phyloP scores from a whole-genome alignment of 1,284 basidiomycete genomes.

The Heimioporus punctisporus region DNA sequence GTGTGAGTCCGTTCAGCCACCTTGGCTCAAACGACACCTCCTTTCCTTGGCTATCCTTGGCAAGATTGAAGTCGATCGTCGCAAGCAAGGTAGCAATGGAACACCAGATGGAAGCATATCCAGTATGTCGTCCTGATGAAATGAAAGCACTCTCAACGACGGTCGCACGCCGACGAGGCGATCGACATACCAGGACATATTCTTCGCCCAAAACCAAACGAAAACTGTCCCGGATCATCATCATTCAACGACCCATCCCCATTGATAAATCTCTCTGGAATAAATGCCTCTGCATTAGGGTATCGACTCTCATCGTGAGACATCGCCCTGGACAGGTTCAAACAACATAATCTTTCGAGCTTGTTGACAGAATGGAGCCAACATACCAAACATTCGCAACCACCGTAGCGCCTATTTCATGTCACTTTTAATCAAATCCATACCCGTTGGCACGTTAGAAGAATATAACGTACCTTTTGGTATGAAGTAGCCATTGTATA shows the following conservation, averaged over 20 bases:
- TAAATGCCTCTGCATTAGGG: conserved; percentile 17
- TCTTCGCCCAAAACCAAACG: conserved; percentile 23
- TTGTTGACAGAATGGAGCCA: background rate
- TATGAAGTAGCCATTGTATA: conserved; percentile 18
- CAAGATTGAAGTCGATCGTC: background rate
- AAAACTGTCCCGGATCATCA: conserved; percentile 11
- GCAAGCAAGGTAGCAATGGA: background rate
- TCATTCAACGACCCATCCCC: conserved; percentile 12
- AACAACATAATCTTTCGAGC: background rate
- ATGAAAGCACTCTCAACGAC: no score
- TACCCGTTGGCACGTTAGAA: background rate
- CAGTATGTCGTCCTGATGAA: background rate
- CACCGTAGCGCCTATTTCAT: conserved; percentile 9
- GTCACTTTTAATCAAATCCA: background rate
- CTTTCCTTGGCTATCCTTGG: background rate
- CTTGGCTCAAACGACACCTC: background rate
- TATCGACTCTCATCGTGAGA: conserved; percentile 19
- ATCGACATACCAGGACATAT: conserved; percentile 13
- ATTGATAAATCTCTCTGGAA: conserved; percentile 14
- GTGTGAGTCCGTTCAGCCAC: no score
- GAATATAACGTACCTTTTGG: conserved; percentile 7
- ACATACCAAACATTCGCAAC: conserved; percentile 14
- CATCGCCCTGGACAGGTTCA: conserved; percentile 19
- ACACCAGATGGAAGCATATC: background rate
- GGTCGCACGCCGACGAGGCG: no score